phyloP scores from a whole-genome alignment of 768 basidiomycete species.

The Lactarius sp. region DNA sequence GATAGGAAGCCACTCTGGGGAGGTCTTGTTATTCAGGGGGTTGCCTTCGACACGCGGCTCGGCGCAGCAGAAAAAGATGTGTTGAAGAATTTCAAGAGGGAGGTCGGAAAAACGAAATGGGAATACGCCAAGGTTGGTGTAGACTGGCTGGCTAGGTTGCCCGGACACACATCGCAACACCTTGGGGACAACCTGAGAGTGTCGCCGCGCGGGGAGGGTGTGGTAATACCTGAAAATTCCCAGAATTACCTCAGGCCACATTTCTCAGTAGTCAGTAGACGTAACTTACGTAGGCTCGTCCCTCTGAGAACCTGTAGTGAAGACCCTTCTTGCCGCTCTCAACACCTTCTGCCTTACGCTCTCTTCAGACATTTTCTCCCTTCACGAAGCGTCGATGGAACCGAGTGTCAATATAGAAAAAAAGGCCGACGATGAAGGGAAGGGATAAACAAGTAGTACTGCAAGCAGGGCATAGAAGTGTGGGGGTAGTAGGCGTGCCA shows the following conservation, averaged over 20 bases:
- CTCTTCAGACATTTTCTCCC: not conserved
- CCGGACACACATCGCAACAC: not conserved
- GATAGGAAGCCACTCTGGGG: constrained; percentile 18
- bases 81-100: constrained; percentile 11
- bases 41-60: constrained; percentile 1
- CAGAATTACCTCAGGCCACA: not conserved
- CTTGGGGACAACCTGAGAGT: no score
- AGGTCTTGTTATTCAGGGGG: not conserved
- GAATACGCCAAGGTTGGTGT: not conserved
- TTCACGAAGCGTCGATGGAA: not conserved
- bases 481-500: no score
- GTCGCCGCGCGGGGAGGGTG: no score
- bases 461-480: not conserved
- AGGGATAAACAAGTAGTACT: not conserved
- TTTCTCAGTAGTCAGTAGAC: not conserved
- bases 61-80: constrained; percentile 11
- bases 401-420: not conserved
- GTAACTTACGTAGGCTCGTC: not conserved
- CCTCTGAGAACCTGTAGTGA: not conserved
- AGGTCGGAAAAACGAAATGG: constrained; percentile 16
- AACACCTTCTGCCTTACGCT: constrained; percentile 6
- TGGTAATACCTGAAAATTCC: not conserved
- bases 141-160: not conserved
- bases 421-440: not conserved
- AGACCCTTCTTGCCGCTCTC: not conserved